Evolutionary conservation across 371 early-diverging fungal genomes (phyloP).

Genomic region (Chytridium lagenaria): DNA sequence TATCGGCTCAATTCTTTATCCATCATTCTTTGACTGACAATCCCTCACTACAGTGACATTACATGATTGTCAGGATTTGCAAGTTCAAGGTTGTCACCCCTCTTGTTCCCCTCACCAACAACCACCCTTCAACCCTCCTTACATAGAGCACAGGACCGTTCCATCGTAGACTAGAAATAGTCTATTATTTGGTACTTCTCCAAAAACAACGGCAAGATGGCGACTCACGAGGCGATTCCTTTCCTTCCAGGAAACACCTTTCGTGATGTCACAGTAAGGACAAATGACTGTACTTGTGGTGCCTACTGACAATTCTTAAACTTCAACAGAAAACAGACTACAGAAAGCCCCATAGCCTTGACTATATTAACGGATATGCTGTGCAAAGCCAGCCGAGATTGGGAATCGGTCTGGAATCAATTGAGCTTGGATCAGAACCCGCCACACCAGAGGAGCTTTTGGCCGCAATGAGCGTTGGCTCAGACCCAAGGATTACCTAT

Average conservation of each 20-base stretch:
- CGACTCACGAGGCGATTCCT: slow-evolving; percentile 48
- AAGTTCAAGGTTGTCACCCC: too few relatives aligned
- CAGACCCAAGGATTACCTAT: slow-evolving; percentile 52
- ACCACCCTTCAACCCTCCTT: too few relatives aligned
- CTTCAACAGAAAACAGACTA: slow-evolving; percentile 55
- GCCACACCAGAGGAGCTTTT: slow-evolving; percentile 41
- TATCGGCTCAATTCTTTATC: too few relatives aligned
- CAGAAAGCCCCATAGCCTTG: slow-evolving; percentile 57
- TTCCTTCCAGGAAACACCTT: slow-evolving; percentile 63
- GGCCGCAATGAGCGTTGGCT: slow-evolving; percentile 29
- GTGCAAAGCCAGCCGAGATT: slow-evolving; percentile 46
- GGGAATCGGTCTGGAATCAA: slow-evolving; percentile 44
- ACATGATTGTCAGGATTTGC: too few relatives aligned
- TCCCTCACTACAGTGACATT: too few relatives aligned
- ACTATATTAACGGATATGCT: slow-evolving; percentile 57
- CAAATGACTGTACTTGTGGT: neutral
- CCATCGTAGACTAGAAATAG: too few relatives aligned
- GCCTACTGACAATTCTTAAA: neutral
- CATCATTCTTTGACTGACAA: too few relatives aligned
- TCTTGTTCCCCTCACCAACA: too few relatives aligned
- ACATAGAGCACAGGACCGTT: too few relatives aligned
- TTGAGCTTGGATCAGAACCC: slow-evolving; percentile 21
- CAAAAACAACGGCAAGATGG: too few relatives aligned
- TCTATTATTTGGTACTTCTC: too few relatives aligned
- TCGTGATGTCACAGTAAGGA: slow-evolving; percentile 52